Evolutionary conservation across 1,284 basidiomycete genomes (phyloP).

Genomic region (Trichosporon sp.): DNA sequence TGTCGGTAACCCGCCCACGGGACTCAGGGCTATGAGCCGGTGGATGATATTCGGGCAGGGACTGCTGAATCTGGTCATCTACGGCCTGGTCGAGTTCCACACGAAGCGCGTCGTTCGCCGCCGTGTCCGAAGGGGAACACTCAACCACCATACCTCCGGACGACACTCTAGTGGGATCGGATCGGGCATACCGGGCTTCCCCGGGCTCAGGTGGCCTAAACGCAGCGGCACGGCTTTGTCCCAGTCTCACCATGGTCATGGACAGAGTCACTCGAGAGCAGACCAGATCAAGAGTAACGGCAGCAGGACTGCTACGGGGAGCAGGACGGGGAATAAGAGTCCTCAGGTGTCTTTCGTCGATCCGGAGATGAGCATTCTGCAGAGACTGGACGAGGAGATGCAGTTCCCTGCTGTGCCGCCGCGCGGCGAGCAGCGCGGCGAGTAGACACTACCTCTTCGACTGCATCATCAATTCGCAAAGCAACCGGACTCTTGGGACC

Average conservation of each 20-base stretch:
- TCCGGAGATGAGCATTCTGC: conserved; percentile 16
- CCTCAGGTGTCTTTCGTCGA: conserved; percentile 18
- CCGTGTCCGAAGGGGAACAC: conserved; percentile 34
- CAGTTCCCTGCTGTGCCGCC: not conserved
- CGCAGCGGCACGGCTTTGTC: not conserved
- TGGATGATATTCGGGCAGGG: conserved; percentile 49
- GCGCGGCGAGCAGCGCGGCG: not conserved
- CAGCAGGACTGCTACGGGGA: not conserved
- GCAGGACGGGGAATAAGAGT: not conserved
- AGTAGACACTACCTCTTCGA: no score
- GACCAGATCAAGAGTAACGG: not conserved
- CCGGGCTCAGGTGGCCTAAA: not conserved
- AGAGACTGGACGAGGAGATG: conserved; percentile 7
- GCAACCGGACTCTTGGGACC: no score
- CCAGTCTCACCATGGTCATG: not conserved
- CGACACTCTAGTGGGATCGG: not conserved
- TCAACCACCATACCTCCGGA: conserved; percentile 17
- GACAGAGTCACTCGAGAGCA: not conserved
- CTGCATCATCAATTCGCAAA: not conserved
- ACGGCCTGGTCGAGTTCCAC: conserved; percentile 48
- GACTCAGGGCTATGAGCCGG: conserved; percentile 42
- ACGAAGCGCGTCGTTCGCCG: conserved; percentile 39
- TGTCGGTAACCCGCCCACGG: conserved; percentile 28
- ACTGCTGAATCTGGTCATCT: conserved; percentile 46
- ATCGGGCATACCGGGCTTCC: not conserved